Conservation (phyloP, 1,139 yeast genomes). For the Arxiozyma telluris region DNA sequence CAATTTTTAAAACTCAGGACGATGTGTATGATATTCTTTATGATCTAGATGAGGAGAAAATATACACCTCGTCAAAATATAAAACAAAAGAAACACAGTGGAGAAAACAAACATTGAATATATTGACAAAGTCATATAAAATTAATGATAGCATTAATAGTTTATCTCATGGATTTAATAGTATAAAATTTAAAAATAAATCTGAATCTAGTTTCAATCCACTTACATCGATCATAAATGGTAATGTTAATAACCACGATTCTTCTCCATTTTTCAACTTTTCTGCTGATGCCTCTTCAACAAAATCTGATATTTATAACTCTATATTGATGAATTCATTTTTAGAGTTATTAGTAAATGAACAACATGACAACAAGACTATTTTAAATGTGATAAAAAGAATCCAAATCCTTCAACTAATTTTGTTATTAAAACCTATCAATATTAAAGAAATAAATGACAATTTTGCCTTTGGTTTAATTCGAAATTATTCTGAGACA, state of each 20-base stretch:
- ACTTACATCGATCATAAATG: neutral
- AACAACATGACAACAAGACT: slow-evolving; percentile 20
- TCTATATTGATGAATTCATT: slow-evolving; percentile 11
- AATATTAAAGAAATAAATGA: neutral
- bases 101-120: slow-evolving; percentile 11
- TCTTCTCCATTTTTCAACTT: neutral
- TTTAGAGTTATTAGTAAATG: slow-evolving; percentile 13
- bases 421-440: slow-evolving; percentile 8
- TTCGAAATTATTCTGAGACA: slow-evolving; percentile 12
- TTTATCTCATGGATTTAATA: neutral
- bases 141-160: neutral
- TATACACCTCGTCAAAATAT: slow-evolving; percentile 3
- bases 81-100: slow-evolving; percentile 3
- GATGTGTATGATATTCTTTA: slow-evolving; percentile 27
- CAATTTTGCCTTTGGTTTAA: slow-evolving; percentile 10
- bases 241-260: neutral
- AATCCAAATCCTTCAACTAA: slow-evolving; percentile 19
- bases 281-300: neutral
- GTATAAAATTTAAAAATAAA: neutral
- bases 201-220: neutral
- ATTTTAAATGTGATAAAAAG: slow-evolving; percentile 17
- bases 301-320: neutral
- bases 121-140: slow-evolving; percentile 5
- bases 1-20: slow-evolving; percentile 23
- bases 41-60: slow-evolving; percentile 19